Base-by-base conservation (phyloP, 257 asterid genomes). In the Capsicum pubescens region DNA sequence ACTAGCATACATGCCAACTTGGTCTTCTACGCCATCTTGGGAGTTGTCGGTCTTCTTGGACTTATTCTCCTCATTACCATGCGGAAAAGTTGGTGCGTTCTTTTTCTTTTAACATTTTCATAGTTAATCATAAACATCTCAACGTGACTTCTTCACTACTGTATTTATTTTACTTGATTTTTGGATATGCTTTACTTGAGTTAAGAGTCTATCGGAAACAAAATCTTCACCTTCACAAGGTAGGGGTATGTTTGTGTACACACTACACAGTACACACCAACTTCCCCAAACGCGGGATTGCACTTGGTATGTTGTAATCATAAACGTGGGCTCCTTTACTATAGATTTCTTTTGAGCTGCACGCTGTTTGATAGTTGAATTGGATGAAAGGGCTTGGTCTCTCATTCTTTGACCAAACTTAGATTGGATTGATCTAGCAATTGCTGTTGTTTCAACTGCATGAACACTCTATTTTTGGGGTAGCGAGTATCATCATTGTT, bases 1-100 rank as follows among this genome's bases (percentile, higher is more conserved):
- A 95, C 99, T 80, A 97, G 99, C 91, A 83, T 97, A 79, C 99
- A 87, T 88, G 97, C 93, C 84, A 97, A 97, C 93, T 87, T 97
- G 90, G 90, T 97, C 86, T 97, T 97, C 92, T 97, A 97, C 86
- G 88, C 89, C 82, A 89, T 93, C 85, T 93, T 97, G 91, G 99
- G 99, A 55, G 85, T 92, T 86, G 90, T 97, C 87, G 99, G 98
- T 87, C 95, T 97, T 85, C 80, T 97, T 83, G 99, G 99, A 82
- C 95, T 97, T 90, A 88, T 97, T 90, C 95, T 97, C 86, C 93
- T 97, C 89, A 88, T 97, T 85, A 92, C 92, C 42, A 90, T 87
- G 95, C 94, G 90, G 88, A 91, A 89, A 82, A 84, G 87, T 84
- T 89, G 98, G 99, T 97, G 82, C 11, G 96, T 92, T 82, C 89